Evolutionary conservation across 108 stramenopile genomes (phyloP).

Genomic region (Pseudonitzschia pungens): DNA sequence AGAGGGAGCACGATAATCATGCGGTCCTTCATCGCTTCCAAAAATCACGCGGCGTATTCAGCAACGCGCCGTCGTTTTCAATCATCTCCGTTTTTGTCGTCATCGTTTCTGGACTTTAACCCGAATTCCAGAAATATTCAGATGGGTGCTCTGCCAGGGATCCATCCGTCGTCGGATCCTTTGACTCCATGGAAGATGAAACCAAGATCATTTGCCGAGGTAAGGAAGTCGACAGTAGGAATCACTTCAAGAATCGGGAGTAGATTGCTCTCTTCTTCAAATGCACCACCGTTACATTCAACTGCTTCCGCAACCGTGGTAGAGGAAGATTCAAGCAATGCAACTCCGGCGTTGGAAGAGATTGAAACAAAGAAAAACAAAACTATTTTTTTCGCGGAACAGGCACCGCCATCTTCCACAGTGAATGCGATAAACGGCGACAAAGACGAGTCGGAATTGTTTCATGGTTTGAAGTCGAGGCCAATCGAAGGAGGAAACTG

Average conservation of each 20-base stretch:
- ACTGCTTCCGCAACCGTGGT: constrained; percentile 1
- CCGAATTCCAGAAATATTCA: neutral
- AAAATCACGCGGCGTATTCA: neutral
- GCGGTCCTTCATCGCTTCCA: neutral
- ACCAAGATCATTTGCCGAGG: neutral
- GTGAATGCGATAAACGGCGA: neutral
- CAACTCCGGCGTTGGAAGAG: neutral
- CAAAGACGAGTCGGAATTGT: neutral
- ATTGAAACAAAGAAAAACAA: neutral
- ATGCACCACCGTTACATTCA: neutral
- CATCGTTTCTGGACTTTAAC: neutral
- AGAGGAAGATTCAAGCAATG: neutral
- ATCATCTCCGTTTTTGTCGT: neutral
- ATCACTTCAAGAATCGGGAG: neutral
- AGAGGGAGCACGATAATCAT: neutral
- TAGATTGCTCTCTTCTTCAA: neutral
- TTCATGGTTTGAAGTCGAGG: constrained; percentile 36
- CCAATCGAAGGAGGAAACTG: constrained; percentile 61
- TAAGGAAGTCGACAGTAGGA: neutral
- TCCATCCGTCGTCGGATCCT: neutral
- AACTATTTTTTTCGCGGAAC: neutral
- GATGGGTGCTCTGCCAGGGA: constrained; percentile 3
- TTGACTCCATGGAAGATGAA: neutral
- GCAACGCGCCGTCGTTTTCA: constrained; percentile 1
- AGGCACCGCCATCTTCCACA: neutral